Base-by-base conservation (phyloP, 495 filamentous ascomycete genomes). In the Hypoxylon perforatum region DNA sequence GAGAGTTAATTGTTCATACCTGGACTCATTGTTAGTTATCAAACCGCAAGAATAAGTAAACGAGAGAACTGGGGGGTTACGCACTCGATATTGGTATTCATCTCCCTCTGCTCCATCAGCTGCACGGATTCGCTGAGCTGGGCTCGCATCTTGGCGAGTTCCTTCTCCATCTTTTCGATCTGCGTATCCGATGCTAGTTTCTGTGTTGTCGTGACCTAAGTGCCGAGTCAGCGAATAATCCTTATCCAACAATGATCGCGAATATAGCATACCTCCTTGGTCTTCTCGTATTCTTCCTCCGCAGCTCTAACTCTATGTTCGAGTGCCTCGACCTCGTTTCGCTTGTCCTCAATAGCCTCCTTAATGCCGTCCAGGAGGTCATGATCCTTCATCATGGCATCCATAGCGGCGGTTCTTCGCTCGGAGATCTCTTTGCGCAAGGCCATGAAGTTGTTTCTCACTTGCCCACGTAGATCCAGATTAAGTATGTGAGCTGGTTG, bases 141-240 rank as follows among this genome's bases (percentile, higher is more conserved):
- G 2, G 88, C 85, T 57, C 93, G 85, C 92, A 97, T 96, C 81
- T 92, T 93, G 41, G 91, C 91, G 23, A 99, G 80, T 76, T 99
- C 94, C 74, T 96, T 97, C 80, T 98, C 95, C 90, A 97, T 93
- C 82, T 93, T 92, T 79, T 99, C 95, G 70, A 97, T 97, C 75
- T 97, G 94, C 14, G 93, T 87, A 76, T 97, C 95, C 4, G 86
- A 90, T 10, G 88, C 88, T 67, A 94, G 84, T 76, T 95, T 94
- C 77, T 97, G 92, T 28, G 92, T 91, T 14, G 84, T 89, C 12
- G 90, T 93, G 39, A 92, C 87, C 80, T 85, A 46, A n/a, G 12
- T 11, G 21, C 12, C 4, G 0, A 36, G 58, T 76, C 74, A 78
- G 74, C 10, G 44, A 52, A 48, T 7, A 39, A 49, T 42, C 0